Evolutionary conservation across 257 asterid genomes (phyloP), one percentile per base, ranked within the genome.

Genomic region (Mitragyna speciosa): DNA sequence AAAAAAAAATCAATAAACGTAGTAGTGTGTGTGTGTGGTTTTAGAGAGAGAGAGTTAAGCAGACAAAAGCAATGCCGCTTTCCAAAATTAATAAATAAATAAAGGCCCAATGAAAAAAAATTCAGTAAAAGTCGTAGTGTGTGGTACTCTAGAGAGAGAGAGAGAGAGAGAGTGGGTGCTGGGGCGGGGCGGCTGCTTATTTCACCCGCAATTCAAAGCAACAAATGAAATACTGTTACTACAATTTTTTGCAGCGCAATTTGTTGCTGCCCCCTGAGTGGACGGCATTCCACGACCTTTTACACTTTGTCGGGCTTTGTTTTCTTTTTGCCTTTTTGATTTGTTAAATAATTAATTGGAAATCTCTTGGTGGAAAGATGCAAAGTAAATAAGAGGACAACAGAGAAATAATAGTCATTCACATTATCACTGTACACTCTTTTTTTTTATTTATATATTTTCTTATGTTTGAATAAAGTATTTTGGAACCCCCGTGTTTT

Each of bases 11-110:
- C 0, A 24, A 12, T 58, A 58, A 4, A 22, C 12, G 4, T 24
- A 54, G n/a, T 20, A 64, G 41, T n/a, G n/a, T n/a, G n/a, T n/a
- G 43, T 36, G 39, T 36, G 39, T 36, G 33, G 78, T 33, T 73
- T 15, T 66, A 19, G 31, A 77, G 24, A 66, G 20, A 2, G 33
- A 0, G 54, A 5, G 73, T 8, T 70, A 68, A 39, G 64, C 22
- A 7, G 72, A 65, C 79, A 72, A 82, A 77, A 82, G 76, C 58
- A 72, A 0, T 24, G 76, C 79, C 82, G 61, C 81, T 81, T 71
- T 47, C 2, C 77, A 14, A 51, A 24, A 76, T 36, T 1, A 36
- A 1, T 39, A 43, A 59, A 76, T 14, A 41, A 59, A 33, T 43
- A 12, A 0, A 2, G 41, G 63, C n/a, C 4, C 5, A n/a, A 6